Conservation (phyloP, 177 flowering plant genomes). For the Telopea speciosissima region DNA sequence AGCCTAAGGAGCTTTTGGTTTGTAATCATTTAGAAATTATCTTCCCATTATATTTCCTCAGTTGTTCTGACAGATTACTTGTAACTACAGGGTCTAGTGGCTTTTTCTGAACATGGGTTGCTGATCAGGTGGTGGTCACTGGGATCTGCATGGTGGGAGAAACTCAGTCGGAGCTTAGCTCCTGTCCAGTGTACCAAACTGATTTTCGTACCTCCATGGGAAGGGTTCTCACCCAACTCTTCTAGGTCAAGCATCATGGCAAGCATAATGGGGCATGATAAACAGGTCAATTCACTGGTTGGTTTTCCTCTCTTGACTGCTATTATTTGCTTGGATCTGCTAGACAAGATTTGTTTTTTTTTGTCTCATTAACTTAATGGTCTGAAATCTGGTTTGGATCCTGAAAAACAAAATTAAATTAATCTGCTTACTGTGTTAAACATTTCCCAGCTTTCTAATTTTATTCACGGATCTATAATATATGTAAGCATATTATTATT, state of each 20-base stretch:
- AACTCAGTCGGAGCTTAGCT: constrained; percentile 64
- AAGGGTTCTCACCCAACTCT: constrained; percentile 84
- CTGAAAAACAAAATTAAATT: not conserved
- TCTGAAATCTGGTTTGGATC: not conserved
- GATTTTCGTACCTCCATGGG: constrained; percentile 96
- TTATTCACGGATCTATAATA: no score
- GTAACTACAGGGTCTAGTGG: constrained; percentile 74
- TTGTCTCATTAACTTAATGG: not conserved
- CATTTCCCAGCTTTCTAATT: no score
- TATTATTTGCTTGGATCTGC: not conserved
- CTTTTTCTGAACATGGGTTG: constrained; percentile 92
- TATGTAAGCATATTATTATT: no score
- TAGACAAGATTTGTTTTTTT: not conserved
- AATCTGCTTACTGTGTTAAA: no score
- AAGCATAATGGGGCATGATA: constrained; percentile 44
- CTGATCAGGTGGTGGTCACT: constrained; percentile 99
- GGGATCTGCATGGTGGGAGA: constrained; percentile 98
- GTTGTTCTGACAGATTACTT: constrained; percentile 3
- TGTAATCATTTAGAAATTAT: not conserved
- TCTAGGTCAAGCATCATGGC: constrained; percentile 82
- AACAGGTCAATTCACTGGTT: constrained; percentile 45
- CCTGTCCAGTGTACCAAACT: constrained; percentile 93
- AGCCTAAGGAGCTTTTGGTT: not conserved
- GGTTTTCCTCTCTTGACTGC: not conserved
- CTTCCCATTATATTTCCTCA: not conserved